Evolutionary conservation across 2,329 filamentous ascomycete species (phyloP), one percentile per base, ranked within the genome.

Genomic region (Fusarium coffeatum): DNA sequence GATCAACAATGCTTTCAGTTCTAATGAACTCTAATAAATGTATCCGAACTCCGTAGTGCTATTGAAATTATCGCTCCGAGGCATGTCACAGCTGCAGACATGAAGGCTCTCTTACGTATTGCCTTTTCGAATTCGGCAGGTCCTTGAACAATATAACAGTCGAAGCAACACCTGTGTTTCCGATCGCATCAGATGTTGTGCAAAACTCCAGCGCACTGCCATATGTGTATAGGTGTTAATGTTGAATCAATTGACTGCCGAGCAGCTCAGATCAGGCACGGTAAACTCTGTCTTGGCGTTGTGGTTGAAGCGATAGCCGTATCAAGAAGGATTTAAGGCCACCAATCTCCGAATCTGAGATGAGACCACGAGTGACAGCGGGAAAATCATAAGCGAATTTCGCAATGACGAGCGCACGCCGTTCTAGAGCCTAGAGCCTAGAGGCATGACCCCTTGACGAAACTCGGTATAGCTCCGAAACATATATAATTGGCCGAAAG

Each of bases 371-470:
- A 51, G 56, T 64, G 60, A 59, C 53, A 53, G 55, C 53, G 60
- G 56, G 40, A 58, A 61, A 59, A 56, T 51, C 55, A 57, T 59
- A 64, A 58, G 63, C 65, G 71, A 72, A 59, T 49, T 69, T 69
- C 50, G 55, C 64, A 59, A 47, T 47, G 30, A 55, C 48, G 37
- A 63, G 59, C 62, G 59, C 61, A 64, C 60, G 51, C 59, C 59
- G 55, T 55, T 58, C 48, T 58, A 55, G 51, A 46, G 64, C 47
- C 59, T 37, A 37, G 16, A 34, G 32, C 32, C 9, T 37, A 37
- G 16, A 18, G 32, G 8, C 32, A 53, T 41, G 23, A 28, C 60
- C 68, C 73, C 58, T 37, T 74, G 67, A 55, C 42, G 13, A 49
- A 30, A 43, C 53, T 66, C 64, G 64, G 64, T n/a, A 56, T 43